Conservation (phyloP, 768 basidiomycete genomes). For the Tylopilus sp. region DNA sequence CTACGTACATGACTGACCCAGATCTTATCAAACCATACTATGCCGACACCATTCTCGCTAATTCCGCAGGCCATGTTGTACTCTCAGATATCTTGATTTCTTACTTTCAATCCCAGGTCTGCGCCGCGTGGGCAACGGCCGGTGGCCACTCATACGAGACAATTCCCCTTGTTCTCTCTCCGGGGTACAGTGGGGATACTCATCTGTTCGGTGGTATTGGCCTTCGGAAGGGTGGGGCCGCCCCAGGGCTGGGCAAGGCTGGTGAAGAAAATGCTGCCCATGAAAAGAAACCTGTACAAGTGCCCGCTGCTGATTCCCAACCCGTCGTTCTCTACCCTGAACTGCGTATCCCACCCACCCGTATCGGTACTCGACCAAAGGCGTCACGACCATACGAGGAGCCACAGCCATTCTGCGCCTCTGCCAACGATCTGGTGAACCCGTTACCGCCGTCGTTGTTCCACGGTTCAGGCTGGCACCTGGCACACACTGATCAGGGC, state of each 20-base stretch:
- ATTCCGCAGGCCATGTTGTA: slow-evolving; percentile 73
- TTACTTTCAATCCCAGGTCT: slow-evolving; percentile 89
- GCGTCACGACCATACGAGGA: slow-evolving; percentile 66
- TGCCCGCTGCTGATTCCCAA: slow-evolving; percentile 11
- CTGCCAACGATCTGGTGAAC: slow-evolving; percentile 97
- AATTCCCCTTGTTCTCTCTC: slow-evolving; percentile 41
- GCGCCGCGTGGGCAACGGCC: slow-evolving; percentile 76
- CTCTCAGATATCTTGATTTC: slow-evolving; percentile 89
- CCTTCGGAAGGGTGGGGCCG: slow-evolving; percentile 66
- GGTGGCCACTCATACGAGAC: slow-evolving; percentile 65
- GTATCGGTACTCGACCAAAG: slow-evolving; percentile 67
- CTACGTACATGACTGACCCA: slow-evolving; percentile 76
- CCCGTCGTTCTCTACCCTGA: slow-evolving; percentile 26
- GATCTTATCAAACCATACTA: slow-evolving; percentile 66
- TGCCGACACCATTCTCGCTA: slow-evolving; percentile 81
- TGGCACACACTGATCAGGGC: slow-evolving; percentile 61
- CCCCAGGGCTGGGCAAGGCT: slow-evolving; percentile 44
- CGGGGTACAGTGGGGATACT: slow-evolving; percentile 38
- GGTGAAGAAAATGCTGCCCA: slow-evolving; percentile 32
- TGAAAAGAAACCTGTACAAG: slow-evolving; percentile 21
- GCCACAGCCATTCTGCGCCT: slow-evolving; percentile 87
- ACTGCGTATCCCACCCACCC: slow-evolving; percentile 59
- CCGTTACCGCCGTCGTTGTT: slow-evolving; percentile 93
- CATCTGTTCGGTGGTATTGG: slow-evolving; percentile 85
- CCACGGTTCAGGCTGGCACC: slow-evolving; percentile 89